These are phyloP conservation scores for Lipomyces spencermartinsiae DNA, from an alignment of 805 yeast genomes.

Conservation along the genomic window DNA sequence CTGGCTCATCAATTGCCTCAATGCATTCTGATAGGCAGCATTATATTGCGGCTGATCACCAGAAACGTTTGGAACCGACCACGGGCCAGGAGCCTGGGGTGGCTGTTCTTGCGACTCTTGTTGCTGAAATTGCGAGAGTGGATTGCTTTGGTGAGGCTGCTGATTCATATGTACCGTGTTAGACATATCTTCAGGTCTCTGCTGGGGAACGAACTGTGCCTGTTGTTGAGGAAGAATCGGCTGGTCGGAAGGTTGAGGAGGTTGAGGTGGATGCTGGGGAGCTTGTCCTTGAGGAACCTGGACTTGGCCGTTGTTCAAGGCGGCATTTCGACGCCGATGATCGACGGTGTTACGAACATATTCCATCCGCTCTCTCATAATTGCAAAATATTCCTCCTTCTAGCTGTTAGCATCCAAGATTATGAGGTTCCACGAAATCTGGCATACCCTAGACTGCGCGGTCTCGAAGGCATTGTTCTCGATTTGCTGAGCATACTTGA, in stretches of 20 bases:
- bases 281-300: conserved; percentile 17
- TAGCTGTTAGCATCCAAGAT: background rate
- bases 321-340: conserved; percentile 3
- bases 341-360: conserved; percentile 31
- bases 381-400: conserved; percentile 34
- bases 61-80: background rate
- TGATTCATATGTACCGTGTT: conserved; percentile 22
- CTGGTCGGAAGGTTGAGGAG: conserved; percentile 14
- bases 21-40: conserved; percentile 30
- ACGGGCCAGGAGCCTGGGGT: conserved; percentile 12
- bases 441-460: conserved; percentile 28
- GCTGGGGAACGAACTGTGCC: background rate
- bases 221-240: conserved; percentile 19
- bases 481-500: conserved; percentile 26
- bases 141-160: conserved; percentile 29
- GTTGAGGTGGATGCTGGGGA: conserved; percentile 23
- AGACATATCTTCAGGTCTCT: conserved; percentile 22
- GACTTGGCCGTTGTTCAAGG: conserved; percentile 8
- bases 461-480: conserved; percentile 35
- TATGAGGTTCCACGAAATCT: background rate
- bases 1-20: conserved; percentile 33
- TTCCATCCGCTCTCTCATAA: conserved; percentile 30
- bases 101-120: conserved; percentile 20
- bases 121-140: conserved; percentile 25
- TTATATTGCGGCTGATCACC: conserved; percentile 14